phyloP scores from a whole-genome alignment of 163 green algal species.

The Scenedesmus sp. region DNA sequence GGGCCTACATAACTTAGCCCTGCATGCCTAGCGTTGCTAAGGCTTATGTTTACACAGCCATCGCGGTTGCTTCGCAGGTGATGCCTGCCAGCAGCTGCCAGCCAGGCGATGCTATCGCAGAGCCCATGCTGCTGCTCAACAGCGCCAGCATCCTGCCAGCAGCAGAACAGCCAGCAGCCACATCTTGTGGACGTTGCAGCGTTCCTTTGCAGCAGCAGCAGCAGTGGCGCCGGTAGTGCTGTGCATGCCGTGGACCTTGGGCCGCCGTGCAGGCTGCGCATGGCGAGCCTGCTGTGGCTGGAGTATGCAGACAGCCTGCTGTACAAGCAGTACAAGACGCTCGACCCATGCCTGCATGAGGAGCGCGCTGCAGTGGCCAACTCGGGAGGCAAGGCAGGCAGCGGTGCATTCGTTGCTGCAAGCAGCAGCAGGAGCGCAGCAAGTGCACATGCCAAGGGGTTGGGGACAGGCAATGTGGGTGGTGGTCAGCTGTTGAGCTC shows the following conservation, averaged over 20 bases:
- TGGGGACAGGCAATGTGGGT: neutral
- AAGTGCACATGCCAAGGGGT: neutral
- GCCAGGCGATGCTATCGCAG: neutral
- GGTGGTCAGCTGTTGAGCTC: neutral
- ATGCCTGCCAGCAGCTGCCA: slow-evolving; percentile 2
- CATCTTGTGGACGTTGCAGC: neutral
- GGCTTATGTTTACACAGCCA: no score
- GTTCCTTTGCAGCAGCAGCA: neutral
- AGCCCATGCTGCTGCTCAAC: slow-evolving; percentile 14
- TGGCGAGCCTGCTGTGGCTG: neutral
- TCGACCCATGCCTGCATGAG: slow-evolving; percentile 1
- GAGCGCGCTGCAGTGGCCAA: slow-evolving; percentile 1
- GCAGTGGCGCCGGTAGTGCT: neutral
- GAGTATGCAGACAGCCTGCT: slow-evolving; percentile 6
- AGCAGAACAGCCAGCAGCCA: neutral
- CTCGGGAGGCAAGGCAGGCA: neutral
- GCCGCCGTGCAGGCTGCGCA: neutral
- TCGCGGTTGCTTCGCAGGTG: neutral
- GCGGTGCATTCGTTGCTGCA: neutral
- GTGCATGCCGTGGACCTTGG: neutral
- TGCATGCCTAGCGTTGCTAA: no score
- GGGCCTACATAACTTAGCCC: no score
- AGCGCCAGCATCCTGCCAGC: neutral
- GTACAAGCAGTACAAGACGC: slow-evolving; percentile 1
- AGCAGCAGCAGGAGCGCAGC: neutral